Percentiles rank a stretch among this genome's conserved stretches.
Evolutionary conservation across 148 eudicot species (phyloP).

Genomic region (Rheum nobile): DNA sequence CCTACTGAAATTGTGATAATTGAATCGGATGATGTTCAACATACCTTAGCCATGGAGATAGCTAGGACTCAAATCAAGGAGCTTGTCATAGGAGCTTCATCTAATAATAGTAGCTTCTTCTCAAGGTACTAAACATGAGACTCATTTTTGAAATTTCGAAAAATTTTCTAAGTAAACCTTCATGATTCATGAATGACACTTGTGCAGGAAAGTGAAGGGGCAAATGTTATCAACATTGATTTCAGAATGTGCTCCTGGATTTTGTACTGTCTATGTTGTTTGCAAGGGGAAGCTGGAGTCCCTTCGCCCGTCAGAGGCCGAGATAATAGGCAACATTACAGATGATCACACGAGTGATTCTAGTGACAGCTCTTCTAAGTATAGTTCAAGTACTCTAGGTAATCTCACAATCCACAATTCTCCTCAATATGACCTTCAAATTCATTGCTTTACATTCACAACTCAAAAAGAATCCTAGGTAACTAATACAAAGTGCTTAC

Average conservation of each 20-base stretch:
- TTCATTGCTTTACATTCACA: background rate
- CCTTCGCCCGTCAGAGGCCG: conserved; percentile 52
- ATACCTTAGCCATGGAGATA: conserved; percentile 41
- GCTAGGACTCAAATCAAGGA: conserved; percentile 24
- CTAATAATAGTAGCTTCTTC: conserved; percentile 44
- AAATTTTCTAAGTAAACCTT: background rate
- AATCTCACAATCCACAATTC: conserved; percentile 4
- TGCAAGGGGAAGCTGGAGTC: conserved; percentile 72
- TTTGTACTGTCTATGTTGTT: conserved; percentile 78
- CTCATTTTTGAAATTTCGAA: background rate
- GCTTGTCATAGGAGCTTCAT: conserved; percentile 82
- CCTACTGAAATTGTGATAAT: conserved; percentile 52
- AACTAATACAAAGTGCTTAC: background rate
- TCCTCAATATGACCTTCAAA: background rate
- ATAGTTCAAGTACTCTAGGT: conserved; percentile 41
- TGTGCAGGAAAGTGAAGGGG: conserved; percentile 40
- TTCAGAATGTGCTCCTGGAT: conserved; percentile 51
- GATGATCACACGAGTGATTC: conserved; percentile 39
- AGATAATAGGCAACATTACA: conserved; percentile 18
- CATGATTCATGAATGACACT: background rate
- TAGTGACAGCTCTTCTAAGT: conserved; percentile 36
- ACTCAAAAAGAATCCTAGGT: background rate
- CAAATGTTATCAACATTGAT: conserved; percentile 47
- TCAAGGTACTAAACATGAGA: conserved; percentile 41
- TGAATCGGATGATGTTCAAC: conserved; percentile 60